Percentiles rank a stretch among this genome's conserved stretches.
Evolutionary conservation across 495 filamentous ascomycete species (phyloP).

Genomic region (Aspergillus conjunctus): DNA sequence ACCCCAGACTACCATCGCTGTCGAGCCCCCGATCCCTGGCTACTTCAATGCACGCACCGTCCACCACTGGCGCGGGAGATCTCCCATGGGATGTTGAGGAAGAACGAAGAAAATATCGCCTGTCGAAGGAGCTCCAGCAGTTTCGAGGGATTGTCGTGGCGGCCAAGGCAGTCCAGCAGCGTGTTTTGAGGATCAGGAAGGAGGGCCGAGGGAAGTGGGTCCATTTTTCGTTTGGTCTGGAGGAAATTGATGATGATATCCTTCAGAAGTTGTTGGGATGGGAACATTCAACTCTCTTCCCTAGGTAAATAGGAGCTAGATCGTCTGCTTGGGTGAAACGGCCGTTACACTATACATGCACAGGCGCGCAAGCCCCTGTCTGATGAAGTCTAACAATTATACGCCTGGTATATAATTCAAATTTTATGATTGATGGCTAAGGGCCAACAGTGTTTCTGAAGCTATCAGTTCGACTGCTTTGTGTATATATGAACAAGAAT

Average conservation of each 20-base stretch:
- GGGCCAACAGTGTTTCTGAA: no score
- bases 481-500: neutral
- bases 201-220: conserved; percentile 44
- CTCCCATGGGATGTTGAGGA: conserved; percentile 38
- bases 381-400: no score
- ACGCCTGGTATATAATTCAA: no score
- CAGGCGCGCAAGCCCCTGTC: no score
- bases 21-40: conserved; percentile 22
- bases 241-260: conserved; percentile 26
- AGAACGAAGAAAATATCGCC: conserved; percentile 34
- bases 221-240: conserved; percentile 36
- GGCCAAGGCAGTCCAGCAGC: conserved; percentile 31
- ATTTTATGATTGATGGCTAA: no score
- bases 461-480: no score
- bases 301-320: no score
- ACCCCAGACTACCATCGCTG: neutral
- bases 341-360: no score
- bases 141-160: conserved; percentile 26
- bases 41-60: conserved; percentile 21
- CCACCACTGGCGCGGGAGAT: neutral
- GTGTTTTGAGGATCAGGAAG: conserved; percentile 32
- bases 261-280: conserved; percentile 26
- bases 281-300: conserved; percentile 16
- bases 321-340: no score
- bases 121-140: conserved; percentile 30